Conservation (phyloP, 441 rosid genomes). For the Erodium trifolium region DNA sequence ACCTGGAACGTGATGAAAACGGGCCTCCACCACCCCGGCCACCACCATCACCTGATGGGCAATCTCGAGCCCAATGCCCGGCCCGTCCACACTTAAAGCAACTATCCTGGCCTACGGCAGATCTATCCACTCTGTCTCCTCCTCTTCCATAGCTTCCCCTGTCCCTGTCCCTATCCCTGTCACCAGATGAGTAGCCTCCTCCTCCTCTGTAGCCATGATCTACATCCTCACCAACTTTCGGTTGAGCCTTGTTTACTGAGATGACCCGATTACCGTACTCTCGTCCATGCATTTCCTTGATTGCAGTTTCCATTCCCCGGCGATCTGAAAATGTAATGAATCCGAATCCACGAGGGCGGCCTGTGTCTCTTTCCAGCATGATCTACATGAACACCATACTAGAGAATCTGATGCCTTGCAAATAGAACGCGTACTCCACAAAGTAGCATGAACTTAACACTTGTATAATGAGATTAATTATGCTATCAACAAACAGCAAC, state of each 20-base stretch:
- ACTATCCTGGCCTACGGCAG: conserved; percentile 58
- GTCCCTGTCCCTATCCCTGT: conserved; percentile 51
- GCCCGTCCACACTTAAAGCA: conserved; percentile 91
- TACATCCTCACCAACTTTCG: conserved; percentile 55
- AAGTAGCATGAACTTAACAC: conserved; percentile 17
- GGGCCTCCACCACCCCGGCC: conserved; percentile 66
- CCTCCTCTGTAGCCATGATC: conserved; percentile 60
- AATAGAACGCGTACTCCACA: conserved; percentile 9
- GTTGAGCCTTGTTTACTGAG: conserved; percentile 97
- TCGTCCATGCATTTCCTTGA: conserved; percentile 89
- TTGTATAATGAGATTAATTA: neutral
- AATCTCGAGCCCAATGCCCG: conserved; percentile 82
- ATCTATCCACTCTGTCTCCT: conserved; percentile 45
- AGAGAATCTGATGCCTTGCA: conserved; percentile 30
- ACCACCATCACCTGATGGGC: conserved; percentile 38
- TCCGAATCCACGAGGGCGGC: conserved; percentile 95
- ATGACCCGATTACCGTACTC: conserved; percentile 80
- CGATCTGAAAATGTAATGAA: conserved; percentile 91
- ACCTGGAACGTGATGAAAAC: conserved; percentile 38
- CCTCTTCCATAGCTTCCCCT: too few species aligned
- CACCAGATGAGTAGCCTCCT: conserved; percentile 48
- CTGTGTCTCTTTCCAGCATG: conserved; percentile 91
- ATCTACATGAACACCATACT: conserved; percentile 51
- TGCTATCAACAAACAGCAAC: neutral
- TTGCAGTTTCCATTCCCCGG: conserved; percentile 89